Evolutionary conservation across 257 asterid genomes (phyloP), one percentile per base, ranked within the genome.

Genomic region (Hygrophila difformis): DNA sequence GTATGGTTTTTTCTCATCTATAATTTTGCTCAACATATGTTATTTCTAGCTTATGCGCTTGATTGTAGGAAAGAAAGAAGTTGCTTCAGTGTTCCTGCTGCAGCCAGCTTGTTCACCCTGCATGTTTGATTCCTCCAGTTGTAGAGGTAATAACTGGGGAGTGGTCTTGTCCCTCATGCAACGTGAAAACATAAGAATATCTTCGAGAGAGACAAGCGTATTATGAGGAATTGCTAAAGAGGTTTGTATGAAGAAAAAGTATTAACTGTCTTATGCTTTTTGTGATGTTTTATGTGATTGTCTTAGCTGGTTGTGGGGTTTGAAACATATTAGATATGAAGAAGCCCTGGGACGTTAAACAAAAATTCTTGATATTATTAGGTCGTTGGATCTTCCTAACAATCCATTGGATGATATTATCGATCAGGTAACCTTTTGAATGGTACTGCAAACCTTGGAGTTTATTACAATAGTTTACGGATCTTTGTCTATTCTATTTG

Each of bases 351-450:
- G 69, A 43, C 93, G 93, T 42, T 82, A 75, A 71, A 42, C 63
- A 56, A 78, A 78, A 44, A 62, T 82, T 59, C 65, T 91, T 43
- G 93, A 86, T 33, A 77, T 82, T 61, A 80, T 91, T 65, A 91
- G 89, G 50, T 62, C 87, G 15, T 66, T 91, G 79, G 92, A 91
- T 70, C 96, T 91, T 73, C 98, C 98, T 13, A 91, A 86, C 71
- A 91, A 91, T 78, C 96, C 98, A 14, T 65, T 86, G 74, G 98
- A 91, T 80, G 98, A 80, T 73, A 86, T 91, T 67, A 78, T 86
- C 53, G 96, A 86, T 67, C 96, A 86, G 95, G 98, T 86, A 62
- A n/a, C 24, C n/a, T n/a, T n/a, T n/a, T n/a, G n/a, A 23, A n/a
- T n/a, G n/a, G n/a, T n/a, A n/a, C n/a, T n/a, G n/a, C n/a, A n/a